phyloP scores from a whole-genome alignment of 2,329 filamentous ascomycete genomes.

The Graphiopsis chlorocephala region DNA sequence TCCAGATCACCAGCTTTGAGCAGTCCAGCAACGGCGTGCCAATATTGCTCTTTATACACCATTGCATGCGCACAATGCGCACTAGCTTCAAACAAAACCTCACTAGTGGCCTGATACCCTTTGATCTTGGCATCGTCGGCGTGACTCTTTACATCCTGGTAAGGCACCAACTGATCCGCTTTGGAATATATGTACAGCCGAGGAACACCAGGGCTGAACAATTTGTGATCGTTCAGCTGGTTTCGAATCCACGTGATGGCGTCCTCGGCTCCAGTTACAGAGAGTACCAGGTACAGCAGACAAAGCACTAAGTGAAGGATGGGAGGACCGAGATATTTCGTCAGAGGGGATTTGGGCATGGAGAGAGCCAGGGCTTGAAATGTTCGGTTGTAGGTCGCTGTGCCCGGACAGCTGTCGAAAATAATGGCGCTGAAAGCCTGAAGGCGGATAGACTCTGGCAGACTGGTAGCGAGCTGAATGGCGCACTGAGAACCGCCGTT shows the following conservation, averaged over 20 bases:
- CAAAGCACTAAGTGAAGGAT: conserved; percentile 14
- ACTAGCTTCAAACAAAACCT: conserved; percentile 56
- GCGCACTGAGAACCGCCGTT: conserved; percentile 34
- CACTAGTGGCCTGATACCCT: conserved; percentile 50
- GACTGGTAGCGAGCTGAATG: conserved; percentile 22
- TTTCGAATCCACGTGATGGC: conserved; percentile 15
- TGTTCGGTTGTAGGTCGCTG: conserved; percentile 16
- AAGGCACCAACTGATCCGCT: conserved; percentile 56
- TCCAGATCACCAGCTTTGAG: neutral
- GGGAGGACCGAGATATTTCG: conserved; percentile 17
- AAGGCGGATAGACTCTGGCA: neutral
- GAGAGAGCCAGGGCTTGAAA: conserved; percentile 21
- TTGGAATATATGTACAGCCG: conserved; percentile 60
- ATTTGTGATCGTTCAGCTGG: conserved; percentile 15
- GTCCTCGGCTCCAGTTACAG: conserved; percentile 15
- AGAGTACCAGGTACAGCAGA: conserved; percentile 11
- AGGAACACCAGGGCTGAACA: conserved; percentile 27
- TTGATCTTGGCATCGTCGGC: conserved; percentile 46
- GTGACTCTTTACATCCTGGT: conserved; percentile 56
- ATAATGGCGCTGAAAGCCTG: conserved; percentile 24
- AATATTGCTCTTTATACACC: conserved; percentile 9
- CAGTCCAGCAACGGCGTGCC: neutral
- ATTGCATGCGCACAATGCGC: conserved; percentile 54
- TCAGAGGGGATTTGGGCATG: conserved; percentile 19
- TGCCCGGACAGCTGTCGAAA: conserved; percentile 32